Evolutionary conservation across 108 stramenopile species (phyloP), one percentile per base, ranked within the genome.

Genomic region (Pseudonitzschia multiseries): DNA sequence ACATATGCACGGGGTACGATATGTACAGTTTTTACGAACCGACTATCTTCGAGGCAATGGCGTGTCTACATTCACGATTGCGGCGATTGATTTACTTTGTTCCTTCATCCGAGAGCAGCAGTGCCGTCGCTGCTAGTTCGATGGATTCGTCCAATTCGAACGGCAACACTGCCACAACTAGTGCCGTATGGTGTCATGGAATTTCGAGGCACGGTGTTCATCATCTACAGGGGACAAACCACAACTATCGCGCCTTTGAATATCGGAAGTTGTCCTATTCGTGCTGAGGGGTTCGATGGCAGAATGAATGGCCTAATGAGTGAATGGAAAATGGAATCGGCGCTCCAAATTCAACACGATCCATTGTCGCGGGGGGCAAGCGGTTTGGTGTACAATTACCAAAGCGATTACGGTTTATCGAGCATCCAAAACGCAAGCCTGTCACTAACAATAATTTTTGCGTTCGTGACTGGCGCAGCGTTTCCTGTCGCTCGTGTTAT

Each of bases 1-100:
- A 93, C 72, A 79, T 93, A 24, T 93, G 93, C 64, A 93, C 89
- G 13, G 88, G 88, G 2, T 89, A 84, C 50, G 89, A 91, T 51
- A 63, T 93, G 22, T 93, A 85, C 64, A 54, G 80, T 3, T 82
- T 75, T 28, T 84, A 81, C 54, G 89, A 90, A 60, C 89, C 93
- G 33, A 78, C 74, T 32, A 68, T 89, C 4, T 93, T 87, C 65
- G 93, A 93, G 73, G 86, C 88, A 18, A 93, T 93, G 93, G 80
- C 88, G 3, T 70, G 87, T 26, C 80, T 93, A 26, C 93, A 93
- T 76, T 84, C 85, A 41, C 78, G 93, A 61, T 66, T 93, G 8
- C 65, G 89, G 48, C 83, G 85, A 15, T 78, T 91, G 6, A 68
- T 91, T 15, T 91, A 87, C 80, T 86, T 77, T 21, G 53, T 78